phyloP scores from a whole-genome alignment of 176 grass and related monocot genomes.

The Triticum aestivum region IWGSC_CS_RefSeq_v2.1 NC_057799.1:504239492-504239991 shows the following conservation, averaged over 20 bases:
- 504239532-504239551: slow-evolving; percentile 66
- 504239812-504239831: slow-evolving; percentile 36
- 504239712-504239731: slow-evolving; percentile 69
- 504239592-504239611: slow-evolving; percentile 84
- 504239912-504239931: slow-evolving; percentile 50
- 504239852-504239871: not conserved
- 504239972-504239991: slow-evolving; percentile 24
- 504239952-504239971: slow-evolving; percentile 55
- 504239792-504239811: slow-evolving; percentile 23
- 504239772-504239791: slow-evolving; percentile 56
- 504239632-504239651: slow-evolving; percentile 33
- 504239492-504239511: slow-evolving; percentile 38
- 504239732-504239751: slow-evolving; percentile 66
- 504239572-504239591: slow-evolving; percentile 84
- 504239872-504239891: slow-evolving; percentile 37
- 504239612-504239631: slow-evolving; percentile 85
- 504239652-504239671: slow-evolving; percentile 50
- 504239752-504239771: slow-evolving; percentile 71
- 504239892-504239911: slow-evolving; percentile 44
- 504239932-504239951: slow-evolving; percentile 48
- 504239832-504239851: slow-evolving; percentile 34
- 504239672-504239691: slow-evolving; percentile 15
- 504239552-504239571: slow-evolving; percentile 63
- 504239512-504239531: slow-evolving; percentile 55
- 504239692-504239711: slow-evolving; percentile 42